A percentile compares a stretch with the other conserved stretches of the same genome.
These are phyloP conservation scores for Arachnopeziza araneosa DNA, from an alignment of 2,329 filamentous ascomycete species.

Conservation along the genomic window DNA sequence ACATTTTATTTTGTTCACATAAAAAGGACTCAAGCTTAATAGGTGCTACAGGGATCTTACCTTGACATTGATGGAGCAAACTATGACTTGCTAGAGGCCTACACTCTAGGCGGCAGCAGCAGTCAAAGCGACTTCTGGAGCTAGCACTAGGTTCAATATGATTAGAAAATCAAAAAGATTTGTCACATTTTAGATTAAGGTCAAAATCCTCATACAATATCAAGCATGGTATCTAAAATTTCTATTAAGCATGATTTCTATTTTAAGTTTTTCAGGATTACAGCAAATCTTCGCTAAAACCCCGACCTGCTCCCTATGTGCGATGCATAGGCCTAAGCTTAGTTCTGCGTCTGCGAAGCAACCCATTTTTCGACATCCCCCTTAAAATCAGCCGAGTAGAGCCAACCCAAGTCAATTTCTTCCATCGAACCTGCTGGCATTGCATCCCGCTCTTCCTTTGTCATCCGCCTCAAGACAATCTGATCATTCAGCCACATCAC, in stretches of 20 bases:
- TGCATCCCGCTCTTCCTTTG: constrained; percentile 1
- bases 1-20: neutral
- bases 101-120: neutral
- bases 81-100: neutral
- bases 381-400: constrained; percentile 13
- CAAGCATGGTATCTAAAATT: no score
- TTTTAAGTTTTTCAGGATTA: no score
- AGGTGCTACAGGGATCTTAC: neutral
- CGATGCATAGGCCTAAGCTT: no score
- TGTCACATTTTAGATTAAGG: no score
- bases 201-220: no score
- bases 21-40: neutral
- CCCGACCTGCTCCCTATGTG: no score
- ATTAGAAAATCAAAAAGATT: no score
- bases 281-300: no score
- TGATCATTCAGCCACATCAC: constrained; percentile 39
- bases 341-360: neutral
- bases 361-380: constrained; percentile 10
- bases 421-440: neutral
- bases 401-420: constrained; percentile 11
- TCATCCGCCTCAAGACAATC: constrained; percentile 8
- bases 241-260: no score
- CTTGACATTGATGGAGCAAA: neutral
- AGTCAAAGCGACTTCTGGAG: neutral
- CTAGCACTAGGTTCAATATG: neutral